Evolutionary conservation across 495 filamentous ascomycete genomes (phyloP), one percentile per base, ranked within the genome.

Genomic region (Tuber borchii): DNA sequence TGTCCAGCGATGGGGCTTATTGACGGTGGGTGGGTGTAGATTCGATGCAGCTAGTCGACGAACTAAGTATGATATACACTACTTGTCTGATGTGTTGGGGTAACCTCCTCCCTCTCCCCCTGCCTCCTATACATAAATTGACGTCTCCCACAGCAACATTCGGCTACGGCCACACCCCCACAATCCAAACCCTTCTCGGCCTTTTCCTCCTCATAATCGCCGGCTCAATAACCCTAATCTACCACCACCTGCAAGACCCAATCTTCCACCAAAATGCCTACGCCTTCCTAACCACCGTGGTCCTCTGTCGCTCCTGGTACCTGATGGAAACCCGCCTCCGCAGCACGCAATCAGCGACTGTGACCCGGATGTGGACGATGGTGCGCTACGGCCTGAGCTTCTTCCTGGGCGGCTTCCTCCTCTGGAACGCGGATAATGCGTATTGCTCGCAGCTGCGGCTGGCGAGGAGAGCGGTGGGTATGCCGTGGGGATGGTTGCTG

Each of bases 41-140:
- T 85, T 93, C 94, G 2, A 97, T 97, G 95, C 95, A 99, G 83
- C 89, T 98, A 22, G 91, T 97, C 46, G 95, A 99, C 81, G 95
- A 99, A 84, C 88, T 97, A 12, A 93, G 91, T 76, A 98, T 98
- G 95, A 97, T 99, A 43, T 98, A 99, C 83, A 97, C 95, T 2
- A 96, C 95, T 12, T 96, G 92, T 78, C 84, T 97, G n/a, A 96
- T 97, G 91, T 85, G 85, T 74, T 90, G 87, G 83, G 97, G 91
- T 83, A 56, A 44, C 37, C 39, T 9, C 20, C 19, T 51, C 6
- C 14, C 39, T 46, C 17, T 61, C 45, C 12, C 12, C 26, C 56
- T 34, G 3, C 56, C 26, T 26, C 14, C 26, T 34, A 34, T 34
- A 34, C 56, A 65, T 17, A 73, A 31, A 56, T 75, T 75, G 74